phyloP scores from a whole-genome alignment of 202 grass and related monocot genomes.

The Panicum virgatum region DNA sequence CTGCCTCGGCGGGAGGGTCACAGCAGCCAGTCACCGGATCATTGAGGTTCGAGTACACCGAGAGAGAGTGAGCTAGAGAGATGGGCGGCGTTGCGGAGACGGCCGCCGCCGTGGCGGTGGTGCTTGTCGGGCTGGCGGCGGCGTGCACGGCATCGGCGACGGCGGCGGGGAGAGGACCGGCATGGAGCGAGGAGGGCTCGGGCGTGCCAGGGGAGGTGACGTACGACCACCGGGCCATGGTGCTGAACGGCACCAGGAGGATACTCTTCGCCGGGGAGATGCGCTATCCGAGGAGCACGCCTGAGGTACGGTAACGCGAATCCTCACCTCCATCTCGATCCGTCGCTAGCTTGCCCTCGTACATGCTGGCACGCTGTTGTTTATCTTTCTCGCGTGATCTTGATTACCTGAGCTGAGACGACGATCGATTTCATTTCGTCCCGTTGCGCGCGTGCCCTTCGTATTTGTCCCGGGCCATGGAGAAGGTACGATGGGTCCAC shows the following conservation, averaged over 20 bases:
- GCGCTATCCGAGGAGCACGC: slow-evolving; percentile 79
- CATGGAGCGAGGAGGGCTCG: not conserved
- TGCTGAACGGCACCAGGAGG: slow-evolving; percentile 60
- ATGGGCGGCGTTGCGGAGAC: not conserved
- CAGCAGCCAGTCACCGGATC: not conserved
- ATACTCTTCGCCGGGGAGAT: slow-evolving; percentile 85
- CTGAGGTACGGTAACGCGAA: slow-evolving; percentile 56
- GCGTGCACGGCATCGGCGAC: not conserved
- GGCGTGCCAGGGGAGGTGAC: slow-evolving; percentile 44
- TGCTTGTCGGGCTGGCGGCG: not conserved
- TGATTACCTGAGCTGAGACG: too few species aligned
- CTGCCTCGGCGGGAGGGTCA: not conserved
- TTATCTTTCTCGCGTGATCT: too few species aligned
- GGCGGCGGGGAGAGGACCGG: not conserved
- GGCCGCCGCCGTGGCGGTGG: not conserved
- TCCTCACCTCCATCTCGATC: too few species aligned
- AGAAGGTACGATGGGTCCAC: too few species aligned
- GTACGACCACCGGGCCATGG: slow-evolving; percentile 74
- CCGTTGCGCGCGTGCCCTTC: too few species aligned
- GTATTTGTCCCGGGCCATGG: too few species aligned
- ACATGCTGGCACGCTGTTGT: too few species aligned
- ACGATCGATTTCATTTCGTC: too few species aligned
- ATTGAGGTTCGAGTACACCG: too few species aligned
- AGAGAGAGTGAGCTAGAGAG: not conserved
- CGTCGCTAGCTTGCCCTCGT: too few species aligned